Evolutionary conservation across 768 basidiomycete species (phyloP).

Genomic region (Pilatotrama ljubarskyi): DNA sequence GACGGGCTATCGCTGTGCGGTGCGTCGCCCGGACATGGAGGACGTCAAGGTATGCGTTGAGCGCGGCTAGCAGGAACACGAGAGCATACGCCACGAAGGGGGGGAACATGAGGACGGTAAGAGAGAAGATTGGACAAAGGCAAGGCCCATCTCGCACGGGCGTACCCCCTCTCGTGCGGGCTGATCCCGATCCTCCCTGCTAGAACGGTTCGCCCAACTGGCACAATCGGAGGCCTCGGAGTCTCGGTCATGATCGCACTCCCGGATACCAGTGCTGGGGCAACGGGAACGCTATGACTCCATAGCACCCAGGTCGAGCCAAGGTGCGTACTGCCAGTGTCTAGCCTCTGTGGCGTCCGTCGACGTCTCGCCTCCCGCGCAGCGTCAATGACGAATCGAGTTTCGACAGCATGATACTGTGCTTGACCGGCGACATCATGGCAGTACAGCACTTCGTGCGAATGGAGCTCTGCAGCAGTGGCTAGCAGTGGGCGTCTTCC

Average conservation of each 20-base stretch:
- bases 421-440: too few species aligned
- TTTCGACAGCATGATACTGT: too few species aligned
- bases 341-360: neutral
- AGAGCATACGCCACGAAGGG: neutral
- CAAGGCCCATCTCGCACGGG: neutral
- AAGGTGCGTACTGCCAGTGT: neutral
- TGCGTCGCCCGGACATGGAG: constrained; percentile 13
- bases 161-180: neutral
- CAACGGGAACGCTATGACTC: neutral
- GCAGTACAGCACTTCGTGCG: too few species aligned
- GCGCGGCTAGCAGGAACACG: neutral
- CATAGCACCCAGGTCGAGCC: neutral
- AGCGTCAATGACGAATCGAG: too few species aligned
- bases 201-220: neutral
- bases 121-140: neutral
- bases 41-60: constrained; percentile 13
- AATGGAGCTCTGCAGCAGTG: too few species aligned
- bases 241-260: neutral
- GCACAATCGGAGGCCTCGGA: neutral
- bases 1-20: constrained; percentile 1
- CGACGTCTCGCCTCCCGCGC: too few species aligned
- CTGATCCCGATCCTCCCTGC: neutral
- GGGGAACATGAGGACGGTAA: constrained; percentile 9
- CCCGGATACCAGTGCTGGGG: neutral
- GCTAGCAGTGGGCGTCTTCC: too few species aligned